A percentile compares a stretch with the other conserved stretches of the same genome.
Evolutionary conservation across 1,284 basidiomycete genomes (phyloP).

Genomic region (Fomitopsis betulina): DNA sequence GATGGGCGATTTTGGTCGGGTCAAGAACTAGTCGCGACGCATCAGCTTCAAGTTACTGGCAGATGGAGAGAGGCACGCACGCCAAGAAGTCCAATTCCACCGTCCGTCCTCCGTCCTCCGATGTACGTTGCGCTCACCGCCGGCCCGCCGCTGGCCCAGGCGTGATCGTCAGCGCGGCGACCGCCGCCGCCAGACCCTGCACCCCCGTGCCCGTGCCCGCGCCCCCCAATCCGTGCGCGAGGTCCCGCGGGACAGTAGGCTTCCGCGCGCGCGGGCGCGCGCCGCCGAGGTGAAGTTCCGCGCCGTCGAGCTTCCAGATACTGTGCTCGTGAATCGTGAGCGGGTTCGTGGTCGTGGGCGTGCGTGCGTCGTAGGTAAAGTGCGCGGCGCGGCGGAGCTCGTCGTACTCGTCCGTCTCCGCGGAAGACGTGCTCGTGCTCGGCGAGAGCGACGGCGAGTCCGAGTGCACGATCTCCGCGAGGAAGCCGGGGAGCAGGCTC

Average conservation of each 20-base stretch:
- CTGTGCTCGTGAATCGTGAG: constrained; percentile 37
- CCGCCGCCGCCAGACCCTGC: constrained; percentile 2
- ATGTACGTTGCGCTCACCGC: neutral
- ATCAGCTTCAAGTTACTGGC: neutral
- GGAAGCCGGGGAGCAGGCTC: constrained; percentile 63
- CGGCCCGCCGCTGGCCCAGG: neutral
- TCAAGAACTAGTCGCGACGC: neutral
- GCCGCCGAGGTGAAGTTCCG: constrained; percentile 26
- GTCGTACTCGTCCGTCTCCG: constrained; percentile 41
- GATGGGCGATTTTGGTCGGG: neutral
- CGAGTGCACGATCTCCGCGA: constrained; percentile 61
- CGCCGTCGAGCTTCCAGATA: constrained; percentile 64
- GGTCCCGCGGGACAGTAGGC: neutral
- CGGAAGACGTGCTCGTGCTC: constrained; percentile 51
- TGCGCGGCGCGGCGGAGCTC: constrained; percentile 8
- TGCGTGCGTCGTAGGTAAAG: constrained; percentile 12
- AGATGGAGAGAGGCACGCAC: neutral
- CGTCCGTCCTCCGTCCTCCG: neutral
- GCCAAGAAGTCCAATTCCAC: neutral
- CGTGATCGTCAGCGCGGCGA: neutral
- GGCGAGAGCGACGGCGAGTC: constrained; percentile 54
- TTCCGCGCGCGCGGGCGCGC: constrained; percentile 14
- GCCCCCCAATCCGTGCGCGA: too few relatives aligned
- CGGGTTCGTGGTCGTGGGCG: constrained; percentile 16
- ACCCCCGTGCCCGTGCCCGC: neutral